Base-by-base conservation (phyloP, 2,329 filamentous ascomycete genomes). In the Hypoxylon sp. region DNA sequence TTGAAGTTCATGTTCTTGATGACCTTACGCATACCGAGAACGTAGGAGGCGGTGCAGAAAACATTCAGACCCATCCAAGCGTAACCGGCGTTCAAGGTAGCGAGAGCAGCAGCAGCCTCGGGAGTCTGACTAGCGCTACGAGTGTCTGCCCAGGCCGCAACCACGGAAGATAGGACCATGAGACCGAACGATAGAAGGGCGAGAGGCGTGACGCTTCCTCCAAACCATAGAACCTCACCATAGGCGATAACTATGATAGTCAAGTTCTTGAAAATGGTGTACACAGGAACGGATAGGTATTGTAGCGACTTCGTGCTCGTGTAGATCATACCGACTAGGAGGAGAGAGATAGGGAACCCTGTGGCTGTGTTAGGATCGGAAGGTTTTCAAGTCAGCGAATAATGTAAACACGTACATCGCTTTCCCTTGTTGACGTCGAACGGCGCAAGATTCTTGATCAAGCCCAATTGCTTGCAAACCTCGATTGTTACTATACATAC, bases 1-100 rank as follows among this genome's bases (percentile, higher is more conserved):
- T 97, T 98, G 84, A 99, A 98, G 86, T 97, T 98, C 85, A 97
- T 98, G 83, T 97, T 90, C 91, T 98, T 98, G 81, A 99, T 98
- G 73, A 97, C 92, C 87, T 98, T 98, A 80, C 96, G 91, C 95
- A 98, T 98, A 74, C 92, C 89, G 71, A 99, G 84, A 51, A 98
- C 86, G 76, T 97, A 98, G 22, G 93, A 89, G 1, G 96, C 94
- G 29, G 93, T 95, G 86, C 94, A 98, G 80, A 98, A 89, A 77
- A 97, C 97, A 82, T 99, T 99, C 82, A 97, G 85, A 75, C 94
- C 86, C 94, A 99, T 98, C 96, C 96, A 99, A 68, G 97, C 89
- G 79, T 99, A 99, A 48, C 96, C 96, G 29, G 94, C 88, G 76
- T 98, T 98, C 74, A 99, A 84, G 0, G 94, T 98, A 2, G 94